Evolutionary conservation across 768 basidiomycete genomes (phyloP).

Genomic region (Lactarius trivialis): DNA sequence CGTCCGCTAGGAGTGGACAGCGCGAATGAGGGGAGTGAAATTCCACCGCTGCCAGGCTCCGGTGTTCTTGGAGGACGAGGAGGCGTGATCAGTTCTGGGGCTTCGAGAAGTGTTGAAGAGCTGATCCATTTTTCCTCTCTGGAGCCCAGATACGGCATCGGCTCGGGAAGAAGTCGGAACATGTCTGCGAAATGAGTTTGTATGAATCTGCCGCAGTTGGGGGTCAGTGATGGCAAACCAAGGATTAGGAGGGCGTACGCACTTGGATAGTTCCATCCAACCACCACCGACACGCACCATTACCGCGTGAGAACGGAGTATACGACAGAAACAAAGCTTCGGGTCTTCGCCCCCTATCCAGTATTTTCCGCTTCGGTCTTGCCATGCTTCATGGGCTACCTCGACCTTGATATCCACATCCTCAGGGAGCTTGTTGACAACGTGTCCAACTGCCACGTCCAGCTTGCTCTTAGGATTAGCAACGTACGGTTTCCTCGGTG

Average conservation of each 20-base stretch:
- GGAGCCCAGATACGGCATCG: constrained; percentile 38
- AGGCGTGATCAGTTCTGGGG: constrained; percentile 36
- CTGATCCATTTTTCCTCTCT: constrained; percentile 82
- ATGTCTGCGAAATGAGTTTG: constrained; percentile 80
- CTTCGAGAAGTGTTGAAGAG: constrained; percentile 62
- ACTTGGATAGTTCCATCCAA: constrained; percentile 90
- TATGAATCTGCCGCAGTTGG: constrained; percentile 62
- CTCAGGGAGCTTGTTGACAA: constrained; percentile 83
- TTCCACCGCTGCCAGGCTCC: constrained; percentile 43
- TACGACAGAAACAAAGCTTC: constrained; percentile 87
- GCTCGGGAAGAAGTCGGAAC: constrained; percentile 65
- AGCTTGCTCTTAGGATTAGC: constrained; percentile 88
- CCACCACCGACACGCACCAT: constrained; percentile 97
- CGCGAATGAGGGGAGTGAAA: constrained; percentile 60
- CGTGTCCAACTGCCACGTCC: constrained; percentile 87
- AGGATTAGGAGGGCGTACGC: constrained; percentile 27
- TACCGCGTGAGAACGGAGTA: constrained; percentile 83
- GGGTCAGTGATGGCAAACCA: constrained; percentile 1
- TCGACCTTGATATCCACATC: constrained; percentile 78
- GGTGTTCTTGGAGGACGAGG: constrained; percentile 54
- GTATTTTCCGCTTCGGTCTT: constrained; percentile 89
- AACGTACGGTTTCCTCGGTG: constrained; percentile 62
- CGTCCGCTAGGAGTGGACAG: constrained; percentile 43
- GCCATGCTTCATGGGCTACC: constrained; percentile 79
- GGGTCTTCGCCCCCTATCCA: constrained; percentile 94